Conservation (phyloP, 352 stramenopile species). For the Phytopythium kandeliae region DNA sequence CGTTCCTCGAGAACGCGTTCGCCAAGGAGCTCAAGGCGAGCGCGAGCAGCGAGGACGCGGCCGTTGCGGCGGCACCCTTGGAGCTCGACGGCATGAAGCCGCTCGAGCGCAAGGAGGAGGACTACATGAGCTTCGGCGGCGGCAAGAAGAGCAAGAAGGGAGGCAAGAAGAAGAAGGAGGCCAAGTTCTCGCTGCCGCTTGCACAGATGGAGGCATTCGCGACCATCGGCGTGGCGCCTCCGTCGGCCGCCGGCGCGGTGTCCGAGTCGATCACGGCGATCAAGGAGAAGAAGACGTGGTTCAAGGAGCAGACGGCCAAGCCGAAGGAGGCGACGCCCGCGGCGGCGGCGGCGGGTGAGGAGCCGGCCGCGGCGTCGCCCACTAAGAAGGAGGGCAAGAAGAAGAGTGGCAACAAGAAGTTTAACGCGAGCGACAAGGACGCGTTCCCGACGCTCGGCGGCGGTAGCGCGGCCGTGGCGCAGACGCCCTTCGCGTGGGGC, state of each 20-base stretch:
- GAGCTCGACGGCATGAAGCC: slow-evolving; percentile 93
- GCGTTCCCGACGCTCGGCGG: slow-evolving; percentile 79
- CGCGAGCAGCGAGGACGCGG: slow-evolving; percentile 28
- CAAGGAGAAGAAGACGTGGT: slow-evolving; percentile 94
- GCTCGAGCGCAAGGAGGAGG: slow-evolving; percentile 79
- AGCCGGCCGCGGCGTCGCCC: slow-evolving; percentile 17
- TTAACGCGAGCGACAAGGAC: slow-evolving; percentile 70
- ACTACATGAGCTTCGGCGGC: slow-evolving; percentile 72
- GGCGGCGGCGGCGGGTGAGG: slow-evolving; percentile 13
- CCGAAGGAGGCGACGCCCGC: slow-evolving; percentile 10
- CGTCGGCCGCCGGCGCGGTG: slow-evolving; percentile 79
- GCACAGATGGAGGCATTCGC: slow-evolving; percentile 89
- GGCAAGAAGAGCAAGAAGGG: slow-evolving; percentile 70
- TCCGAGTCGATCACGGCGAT: slow-evolving; percentile 89
- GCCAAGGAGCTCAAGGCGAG: slow-evolving; percentile 70
- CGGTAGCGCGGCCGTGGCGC: slow-evolving; percentile 25
- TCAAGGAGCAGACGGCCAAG: slow-evolving; percentile 63
- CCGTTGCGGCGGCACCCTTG: slow-evolving; percentile 32
- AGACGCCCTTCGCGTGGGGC: slow-evolving; percentile 35
- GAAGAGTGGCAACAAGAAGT: slow-evolving; percentile 66
- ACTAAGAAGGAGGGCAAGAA: slow-evolving; percentile 62
- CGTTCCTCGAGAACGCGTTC: slow-evolving; percentile 92
- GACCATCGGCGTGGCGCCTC: slow-evolving; percentile 88
- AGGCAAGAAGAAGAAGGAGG: slow-evolving; percentile 73
- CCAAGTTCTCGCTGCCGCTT: slow-evolving; percentile 74